phyloP scores from a whole-genome alignment of 2,329 filamentous ascomycete species.

The Fusarium palustre region DNA sequence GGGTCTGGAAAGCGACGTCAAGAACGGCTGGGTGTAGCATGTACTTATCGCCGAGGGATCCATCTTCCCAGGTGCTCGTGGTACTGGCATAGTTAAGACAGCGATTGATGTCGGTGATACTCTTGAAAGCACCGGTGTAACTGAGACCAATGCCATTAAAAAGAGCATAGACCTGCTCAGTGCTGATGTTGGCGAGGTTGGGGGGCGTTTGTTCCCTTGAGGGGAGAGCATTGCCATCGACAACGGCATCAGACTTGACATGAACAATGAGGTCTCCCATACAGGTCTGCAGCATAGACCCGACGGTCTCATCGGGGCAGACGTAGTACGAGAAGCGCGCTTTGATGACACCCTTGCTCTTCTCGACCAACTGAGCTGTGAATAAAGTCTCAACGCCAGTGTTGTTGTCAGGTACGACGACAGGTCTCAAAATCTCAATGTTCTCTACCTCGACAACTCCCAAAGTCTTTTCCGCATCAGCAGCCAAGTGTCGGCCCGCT shows the following conservation, averaged over 20 bases:
- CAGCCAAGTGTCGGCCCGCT: not conserved
- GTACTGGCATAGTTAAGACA: slow-evolving; percentile 2
- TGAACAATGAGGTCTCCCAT: not conserved
- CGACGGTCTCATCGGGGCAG: not conserved
- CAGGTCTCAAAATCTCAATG: not conserved
- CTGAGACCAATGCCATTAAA: not conserved
- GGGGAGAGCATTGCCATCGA: not conserved
- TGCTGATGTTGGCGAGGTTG: slow-evolving; percentile 2
- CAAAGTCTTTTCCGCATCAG: not conserved
- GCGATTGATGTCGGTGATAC: not conserved
- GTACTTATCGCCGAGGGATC: not conserved
- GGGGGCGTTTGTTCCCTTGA: not conserved
- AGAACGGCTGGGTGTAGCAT: not conserved
- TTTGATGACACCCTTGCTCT: not conserved
- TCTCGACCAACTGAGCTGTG: not conserved
- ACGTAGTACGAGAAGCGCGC: not conserved
- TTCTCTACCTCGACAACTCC: not conserved
- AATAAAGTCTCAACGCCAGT: not conserved
- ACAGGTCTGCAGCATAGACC: slow-evolving; percentile 1
- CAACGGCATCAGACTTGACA: not conserved
- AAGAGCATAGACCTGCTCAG: not conserved
- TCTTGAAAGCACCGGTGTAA: not conserved
- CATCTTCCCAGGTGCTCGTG: not conserved
- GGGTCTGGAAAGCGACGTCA: not conserved
- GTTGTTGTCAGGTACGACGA: not conserved